These are phyloP conservation scores for Fusarium piperis DNA, from an alignment of 2,329 filamentous ascomycete species.

Conservation along the genomic window DNA sequence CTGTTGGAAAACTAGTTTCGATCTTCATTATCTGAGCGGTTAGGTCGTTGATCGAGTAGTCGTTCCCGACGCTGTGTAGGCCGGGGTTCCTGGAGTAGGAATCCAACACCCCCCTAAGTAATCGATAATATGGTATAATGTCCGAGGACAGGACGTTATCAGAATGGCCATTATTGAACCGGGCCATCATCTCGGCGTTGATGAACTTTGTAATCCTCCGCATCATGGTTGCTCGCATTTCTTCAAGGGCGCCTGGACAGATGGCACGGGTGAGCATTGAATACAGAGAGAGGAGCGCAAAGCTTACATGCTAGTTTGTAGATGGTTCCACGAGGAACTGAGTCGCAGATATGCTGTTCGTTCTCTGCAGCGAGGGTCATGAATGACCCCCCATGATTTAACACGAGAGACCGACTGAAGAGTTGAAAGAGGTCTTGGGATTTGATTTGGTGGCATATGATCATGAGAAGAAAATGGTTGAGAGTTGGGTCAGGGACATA, in stretches of 20 bases:
- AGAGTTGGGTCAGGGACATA: background rate
- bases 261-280: background rate
- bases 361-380: background rate
- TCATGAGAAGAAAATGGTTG: background rate
- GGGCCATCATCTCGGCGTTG: background rate
- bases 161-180: background rate
- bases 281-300: background rate
- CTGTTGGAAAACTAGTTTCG: background rate
- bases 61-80: background rate
- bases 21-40: background rate
- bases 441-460: background rate
- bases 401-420: background rate
- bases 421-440: background rate
- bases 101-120: background rate
- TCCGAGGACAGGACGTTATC: background rate
- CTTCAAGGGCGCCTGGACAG: background rate
- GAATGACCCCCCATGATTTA: background rate
- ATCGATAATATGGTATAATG: background rate
- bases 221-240: background rate
- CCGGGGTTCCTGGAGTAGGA: background rate
- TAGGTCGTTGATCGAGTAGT: background rate
- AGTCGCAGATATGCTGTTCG: background rate
- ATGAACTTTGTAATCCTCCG: background rate
- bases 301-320: conserved; percentile 1
- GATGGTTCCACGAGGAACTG: background rate